Evolutionary conservation across 495 filamentous ascomycete species (phyloP).

Genomic region (Cercophora samala): DNA sequence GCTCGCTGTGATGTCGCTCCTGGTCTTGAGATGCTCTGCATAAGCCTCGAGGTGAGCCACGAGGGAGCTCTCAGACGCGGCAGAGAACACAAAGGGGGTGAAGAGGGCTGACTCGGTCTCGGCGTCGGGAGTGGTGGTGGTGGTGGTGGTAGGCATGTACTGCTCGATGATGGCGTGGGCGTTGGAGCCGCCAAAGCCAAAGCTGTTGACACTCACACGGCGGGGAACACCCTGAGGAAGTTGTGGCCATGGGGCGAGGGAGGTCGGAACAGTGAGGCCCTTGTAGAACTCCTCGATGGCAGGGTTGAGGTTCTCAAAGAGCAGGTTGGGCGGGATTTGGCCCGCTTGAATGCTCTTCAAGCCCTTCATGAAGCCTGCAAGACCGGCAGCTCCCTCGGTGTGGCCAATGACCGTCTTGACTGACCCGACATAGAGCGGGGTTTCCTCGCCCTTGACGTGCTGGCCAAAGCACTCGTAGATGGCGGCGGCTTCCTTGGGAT

Average conservation of each 20-base stretch:
- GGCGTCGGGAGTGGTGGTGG: not conserved
- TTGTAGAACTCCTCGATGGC: slow-evolving; percentile 22
- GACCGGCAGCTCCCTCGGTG: slow-evolving; percentile 48
- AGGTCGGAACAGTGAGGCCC: slow-evolving; percentile 8
- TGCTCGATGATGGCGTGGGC: slow-evolving; percentile 11
- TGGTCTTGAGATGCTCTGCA: not conserved
- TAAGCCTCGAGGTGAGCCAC: not conserved
- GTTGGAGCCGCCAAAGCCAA: slow-evolving; percentile 15
- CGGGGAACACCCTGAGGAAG: not conserved
- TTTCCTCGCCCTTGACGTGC: slow-evolving; percentile 16
- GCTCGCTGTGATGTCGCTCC: not conserved
- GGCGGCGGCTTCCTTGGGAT: slow-evolving; percentile 35
- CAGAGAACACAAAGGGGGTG: slow-evolving; percentile 4
- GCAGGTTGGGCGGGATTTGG: slow-evolving; percentile 41
- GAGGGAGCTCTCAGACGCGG: slow-evolving; percentile 7
- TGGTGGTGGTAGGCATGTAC: not conserved
- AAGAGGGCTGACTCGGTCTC: no score
- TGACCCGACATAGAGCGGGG: slow-evolving; percentile 48
- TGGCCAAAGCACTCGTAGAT: slow-evolving; percentile 38
- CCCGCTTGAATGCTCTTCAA: slow-evolving; percentile 46
- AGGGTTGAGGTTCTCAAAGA: slow-evolving; percentile 49
- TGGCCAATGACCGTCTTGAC: slow-evolving; percentile 57
- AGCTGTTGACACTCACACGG: slow-evolving; percentile 12
- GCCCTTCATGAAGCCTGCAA: slow-evolving; percentile 52
- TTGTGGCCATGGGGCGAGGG: not conserved